Base-by-base conservation (phyloP, 2,329 filamentous ascomycete genomes). In the Cercospora nicotianae region DNA sequence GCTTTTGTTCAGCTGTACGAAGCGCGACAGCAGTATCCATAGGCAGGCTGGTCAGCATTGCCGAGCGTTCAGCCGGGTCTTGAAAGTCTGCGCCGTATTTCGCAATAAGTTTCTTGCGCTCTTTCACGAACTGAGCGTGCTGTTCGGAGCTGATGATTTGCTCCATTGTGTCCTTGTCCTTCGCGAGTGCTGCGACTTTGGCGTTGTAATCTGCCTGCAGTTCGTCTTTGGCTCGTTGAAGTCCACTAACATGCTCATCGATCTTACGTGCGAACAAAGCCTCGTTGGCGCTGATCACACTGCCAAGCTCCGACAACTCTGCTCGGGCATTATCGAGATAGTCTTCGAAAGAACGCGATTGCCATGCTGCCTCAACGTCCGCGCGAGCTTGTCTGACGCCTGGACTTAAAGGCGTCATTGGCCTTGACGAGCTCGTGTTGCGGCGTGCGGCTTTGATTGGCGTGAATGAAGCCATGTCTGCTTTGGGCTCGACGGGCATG, bases 231-330 rank as follows among this genome's bases (percentile, higher is more conserved):
- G 77, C 78, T 8, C 69, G 69, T 33, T 79, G 77, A 36, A 79
- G 60, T 55, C 76, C 77, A 10, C 75, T 75, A n/a, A 79, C 75
- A 63, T 79, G 78, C 72, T 79, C 76, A 36, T 75, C 72, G 13
- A 79, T 78, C 71, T 79, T 79, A 48, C 73, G 71, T 12, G 75
- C 74, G 51, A 79, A 79, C 0, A 79, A 71, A 5, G 72, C 70
- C 63, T 80, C 78, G 55, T 78, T 79, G 23, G 75, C 76, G 18
- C 70, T 76, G 62, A 79, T 79, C 31, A 76, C 75, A 42, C 72
- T 76, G 12, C 77, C 77, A 3, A 79, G 75, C 53, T 78, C 75
- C 3, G 75, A 77, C 7, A 78, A 73, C 55, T 79, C 77, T 4
- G 72, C 64, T 51, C 77, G 70, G 16, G 77, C 75, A 42, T 75